These are phyloP conservation scores for Kuraishia capsulata DNA, from an alignment of 805 yeast genomes.

Conservation along the genomic window DNA sequence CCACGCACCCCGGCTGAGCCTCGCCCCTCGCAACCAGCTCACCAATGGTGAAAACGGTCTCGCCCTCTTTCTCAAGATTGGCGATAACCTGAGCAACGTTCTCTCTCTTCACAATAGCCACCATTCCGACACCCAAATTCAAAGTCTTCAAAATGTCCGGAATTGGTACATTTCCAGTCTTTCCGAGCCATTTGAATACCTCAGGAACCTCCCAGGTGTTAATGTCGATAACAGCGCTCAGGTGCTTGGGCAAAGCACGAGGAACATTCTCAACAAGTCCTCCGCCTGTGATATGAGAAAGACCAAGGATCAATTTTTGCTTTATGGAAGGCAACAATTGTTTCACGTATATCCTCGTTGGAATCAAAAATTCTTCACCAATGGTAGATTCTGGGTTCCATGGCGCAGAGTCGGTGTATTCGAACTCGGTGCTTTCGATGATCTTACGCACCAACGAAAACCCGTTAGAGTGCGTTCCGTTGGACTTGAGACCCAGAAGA, in stretches of 20 bases:
- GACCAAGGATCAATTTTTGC: constrained; percentile 65
- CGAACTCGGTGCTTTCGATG: constrained; percentile 64
- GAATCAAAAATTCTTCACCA: constrained; percentile 80
- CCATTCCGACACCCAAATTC: constrained; percentile 97
- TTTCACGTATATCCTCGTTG: constrained; percentile 92
- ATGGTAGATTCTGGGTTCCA: constrained; percentile 68
- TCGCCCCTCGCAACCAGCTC: constrained; percentile 35
- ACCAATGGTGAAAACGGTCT: constrained; percentile 68
- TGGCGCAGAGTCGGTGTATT: constrained; percentile 74
- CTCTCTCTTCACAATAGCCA: constrained; percentile 64
- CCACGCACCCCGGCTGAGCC: constrained; percentile 54
- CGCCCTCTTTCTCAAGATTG: constrained; percentile 56
- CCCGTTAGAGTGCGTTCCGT: constrained; percentile 96
- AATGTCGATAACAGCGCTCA: constrained; percentile 78
- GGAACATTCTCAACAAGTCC: constrained; percentile 96
- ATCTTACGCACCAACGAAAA: constrained; percentile 91
- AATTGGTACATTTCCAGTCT: constrained; percentile 82
- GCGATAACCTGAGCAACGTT: constrained; percentile 50
- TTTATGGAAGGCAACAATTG: constrained; percentile 71
- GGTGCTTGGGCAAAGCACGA: constrained; percentile 74
- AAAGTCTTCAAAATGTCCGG: constrained; percentile 82
- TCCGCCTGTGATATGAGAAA: constrained; percentile 98
- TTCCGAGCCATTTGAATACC: constrained; percentile 91
- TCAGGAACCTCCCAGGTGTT: constrained; percentile 75
- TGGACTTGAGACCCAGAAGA: constrained; percentile 77